Evolutionary conservation across 1,139 yeast genomes (phyloP), one percentile per base, ranked within the genome.

Genomic region (Pichia terricola): DNA sequence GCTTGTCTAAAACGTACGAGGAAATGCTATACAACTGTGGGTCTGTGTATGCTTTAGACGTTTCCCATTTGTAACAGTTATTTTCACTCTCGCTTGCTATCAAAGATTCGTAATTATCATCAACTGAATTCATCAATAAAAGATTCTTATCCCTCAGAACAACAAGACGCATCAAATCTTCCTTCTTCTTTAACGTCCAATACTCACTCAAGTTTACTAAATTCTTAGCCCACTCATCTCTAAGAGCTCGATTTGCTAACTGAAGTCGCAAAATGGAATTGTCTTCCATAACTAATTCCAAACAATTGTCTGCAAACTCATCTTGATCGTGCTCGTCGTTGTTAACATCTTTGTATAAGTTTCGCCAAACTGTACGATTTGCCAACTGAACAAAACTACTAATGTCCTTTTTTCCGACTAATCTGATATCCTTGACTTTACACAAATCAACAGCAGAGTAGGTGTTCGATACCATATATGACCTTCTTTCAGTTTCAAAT

Each of bases 211-310:
- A 59, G 3, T 63, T 64, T 0, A 46, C 50, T 31, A 89, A 62
- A 38, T 77, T 63, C 0, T 32, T 28, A 1, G 83, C 68, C 97
- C 97, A 89, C 47, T 72, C 73, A 52, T 79, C 75, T 40, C 94
- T 68, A 0, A 75, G 58, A 0, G 43, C 44, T 25, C 64, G 49
- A 49, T 68, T 67, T 4, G 77, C 76, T 0, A 94, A 88, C 48
- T 79, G 77, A 6, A 86, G 62, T 42, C 71, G 65, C n/a, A 81
- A 53, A 1, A 51, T 51, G 0, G 73, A 56, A 0, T 79, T 81
- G 49, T 73, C 70, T 1, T 55, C 54, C 58, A 81, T 66, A 10
- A 63, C 63, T 6, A 84, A 63, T 48, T 77, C 80, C 53, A 84
- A 77, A 27, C 70, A 69, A 3, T 75, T 65, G 48, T 74, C 75